A percentile compares a stretch with the other conserved stretches of the same genome.
Conservation (phyloP, 2,329 filamentous ascomycete genomes). For the Esteya vermicola region DNA sequence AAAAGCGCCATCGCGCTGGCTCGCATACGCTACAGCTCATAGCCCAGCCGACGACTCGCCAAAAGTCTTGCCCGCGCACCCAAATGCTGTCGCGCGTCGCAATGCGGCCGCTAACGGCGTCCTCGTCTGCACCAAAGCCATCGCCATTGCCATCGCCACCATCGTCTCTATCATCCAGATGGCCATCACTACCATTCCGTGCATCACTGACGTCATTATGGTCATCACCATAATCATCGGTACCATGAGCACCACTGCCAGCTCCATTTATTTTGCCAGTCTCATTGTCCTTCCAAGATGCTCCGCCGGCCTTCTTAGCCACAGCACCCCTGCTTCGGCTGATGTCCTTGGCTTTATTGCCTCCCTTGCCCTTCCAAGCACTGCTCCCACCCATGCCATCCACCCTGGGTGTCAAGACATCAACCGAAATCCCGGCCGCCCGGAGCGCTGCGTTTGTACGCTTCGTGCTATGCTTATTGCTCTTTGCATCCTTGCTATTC, state of each 20-base stretch:
- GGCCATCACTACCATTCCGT: too few relatives aligned
- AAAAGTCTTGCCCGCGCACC: conserved; percentile 71
- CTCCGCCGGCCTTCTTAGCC: too few relatives aligned
- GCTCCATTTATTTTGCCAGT: too few relatives aligned
- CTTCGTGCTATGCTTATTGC: not conserved
- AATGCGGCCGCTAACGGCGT: conserved; percentile 41
- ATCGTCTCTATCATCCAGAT: not conserved
- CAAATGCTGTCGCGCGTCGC: conserved; percentile 56
- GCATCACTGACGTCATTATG: too few relatives aligned
- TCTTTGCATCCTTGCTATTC: too few relatives aligned
- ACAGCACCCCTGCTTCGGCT: too few relatives aligned
- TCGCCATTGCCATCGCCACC: not conserved
- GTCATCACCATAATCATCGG: not conserved
- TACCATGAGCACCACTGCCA: not conserved
- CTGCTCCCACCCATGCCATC: too few relatives aligned
- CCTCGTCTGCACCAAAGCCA: conserved; percentile 24
- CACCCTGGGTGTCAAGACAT: too few relatives aligned
- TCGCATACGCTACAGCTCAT: conserved; percentile 74
- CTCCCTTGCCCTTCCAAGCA: too few relatives aligned
- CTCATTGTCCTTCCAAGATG: too few relatives aligned
- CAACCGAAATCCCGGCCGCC: not conserved
- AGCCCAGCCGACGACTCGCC: conserved; percentile 79
- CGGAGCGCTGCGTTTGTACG: not conserved
- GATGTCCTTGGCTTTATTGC: too few relatives aligned
- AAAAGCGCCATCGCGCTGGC: conserved; percentile 63